Evolutionary conservation across 106 monocot species (phyloP).

Genomic region (Posidonia australis): DNA sequence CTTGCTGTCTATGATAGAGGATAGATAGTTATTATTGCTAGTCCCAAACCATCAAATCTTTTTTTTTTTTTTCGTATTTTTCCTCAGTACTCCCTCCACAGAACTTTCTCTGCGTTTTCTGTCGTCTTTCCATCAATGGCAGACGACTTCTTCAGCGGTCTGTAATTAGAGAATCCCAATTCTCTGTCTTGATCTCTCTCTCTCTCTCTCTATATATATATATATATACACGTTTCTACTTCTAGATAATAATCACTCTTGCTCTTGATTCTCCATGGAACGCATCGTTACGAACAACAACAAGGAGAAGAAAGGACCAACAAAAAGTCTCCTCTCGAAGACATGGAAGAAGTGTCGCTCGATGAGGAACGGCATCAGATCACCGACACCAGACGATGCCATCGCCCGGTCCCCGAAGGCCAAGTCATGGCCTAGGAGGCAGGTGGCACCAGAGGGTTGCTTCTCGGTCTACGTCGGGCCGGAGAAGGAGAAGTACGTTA

Average conservation of each 20-base stretch:
- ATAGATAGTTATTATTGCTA: neutral
- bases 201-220: no score
- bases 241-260: neutral
- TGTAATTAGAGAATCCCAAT: no score
- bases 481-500: constrained; percentile 16
- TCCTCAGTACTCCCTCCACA: no score
- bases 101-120: neutral
- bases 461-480: constrained; percentile 22
- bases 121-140: neutral
- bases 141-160: neutral
- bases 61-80: neutral
- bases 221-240: neutral
- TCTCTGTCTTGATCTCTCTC: neutral
- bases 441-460: constrained; percentile 21
- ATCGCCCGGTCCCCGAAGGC: neutral
- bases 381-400: neutral
- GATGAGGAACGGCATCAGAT: neutral
- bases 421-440: constrained; percentile 9
- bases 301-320: neutral
- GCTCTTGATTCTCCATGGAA: no score
- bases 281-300: neutral
- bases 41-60: neutral
- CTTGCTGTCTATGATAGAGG: constrained; percentile 1
- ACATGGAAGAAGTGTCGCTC: constrained; percentile 19
- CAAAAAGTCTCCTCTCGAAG: constrained; percentile 12